Percentiles rank a stretch among this genome's conserved stretches.
Conservation (phyloP, 176 grass and related monocot genomes). For the Tillandsia fasciculata region DNA sequence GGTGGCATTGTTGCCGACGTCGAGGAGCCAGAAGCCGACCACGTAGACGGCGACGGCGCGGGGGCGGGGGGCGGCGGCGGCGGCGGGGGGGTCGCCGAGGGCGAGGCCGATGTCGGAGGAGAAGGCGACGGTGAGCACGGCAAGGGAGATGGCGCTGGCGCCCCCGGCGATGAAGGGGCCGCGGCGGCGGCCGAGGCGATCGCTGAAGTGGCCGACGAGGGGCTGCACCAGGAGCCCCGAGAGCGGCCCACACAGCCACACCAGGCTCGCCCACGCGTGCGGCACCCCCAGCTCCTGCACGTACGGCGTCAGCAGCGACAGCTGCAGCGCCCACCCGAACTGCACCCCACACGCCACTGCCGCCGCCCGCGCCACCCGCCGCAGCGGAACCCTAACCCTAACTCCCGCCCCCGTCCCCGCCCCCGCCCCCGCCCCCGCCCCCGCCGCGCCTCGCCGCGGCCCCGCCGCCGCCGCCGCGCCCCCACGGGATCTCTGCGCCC, state of each 20-base stretch:
- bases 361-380: constrained; percentile 42
- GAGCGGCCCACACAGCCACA: constrained; percentile 82
- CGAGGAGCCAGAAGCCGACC: constrained; percentile 77
- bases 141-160: constrained; percentile 24
- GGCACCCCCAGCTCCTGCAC: constrained; percentile 80
- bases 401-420: neutral
- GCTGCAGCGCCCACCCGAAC: constrained; percentile 72
- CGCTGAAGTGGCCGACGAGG: constrained; percentile 59
- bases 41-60: constrained; percentile 63
- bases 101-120: constrained; percentile 52
- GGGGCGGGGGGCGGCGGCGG: constrained; percentile 19
- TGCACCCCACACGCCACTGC: constrained; percentile 71
- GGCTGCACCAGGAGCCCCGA: constrained; percentile 77
- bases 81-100: constrained; percentile 61
- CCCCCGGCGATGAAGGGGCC: constrained; percentile 60
- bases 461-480: neutral
- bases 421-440: neutral
- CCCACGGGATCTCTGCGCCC: constrained; percentile 16
- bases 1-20: constrained; percentile 75
- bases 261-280: constrained; percentile 65
- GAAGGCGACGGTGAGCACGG: constrained; percentile 48
- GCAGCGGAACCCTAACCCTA: constrained; percentile 30
- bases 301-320: constrained; percentile 59
- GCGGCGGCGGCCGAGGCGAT: constrained; percentile 47
- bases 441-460: constrained; percentile 12